Conservation (phyloP, 1,284 basidiomycete species). For the Malassezia japonica region DNA sequence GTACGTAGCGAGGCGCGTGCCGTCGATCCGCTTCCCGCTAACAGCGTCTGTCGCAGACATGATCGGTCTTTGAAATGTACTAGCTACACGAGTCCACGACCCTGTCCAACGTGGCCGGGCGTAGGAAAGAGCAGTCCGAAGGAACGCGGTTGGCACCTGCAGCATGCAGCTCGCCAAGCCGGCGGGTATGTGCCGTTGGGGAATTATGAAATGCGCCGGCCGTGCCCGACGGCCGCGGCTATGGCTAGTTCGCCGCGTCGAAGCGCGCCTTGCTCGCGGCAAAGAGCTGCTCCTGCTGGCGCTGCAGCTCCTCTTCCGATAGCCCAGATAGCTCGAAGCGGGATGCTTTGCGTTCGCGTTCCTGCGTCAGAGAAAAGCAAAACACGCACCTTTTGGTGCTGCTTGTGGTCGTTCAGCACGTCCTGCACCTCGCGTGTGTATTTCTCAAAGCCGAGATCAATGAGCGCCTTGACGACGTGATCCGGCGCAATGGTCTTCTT, state of each 20-base stretch:
- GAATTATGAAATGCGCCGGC: neutral
- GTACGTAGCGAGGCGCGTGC: conserved; percentile 76
- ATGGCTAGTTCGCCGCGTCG: conserved; percentile 47
- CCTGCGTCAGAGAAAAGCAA: conserved; percentile 7
- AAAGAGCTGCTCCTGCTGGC: conserved; percentile 80
- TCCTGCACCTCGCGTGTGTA: conserved; percentile 81
- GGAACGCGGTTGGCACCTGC: too few species aligned
- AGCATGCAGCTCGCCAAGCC: too few species aligned
- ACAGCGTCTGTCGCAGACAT: neutral
- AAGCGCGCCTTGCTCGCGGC: conserved; percentile 64
- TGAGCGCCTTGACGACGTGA: conserved; percentile 83
- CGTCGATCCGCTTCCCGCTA: conserved; percentile 57
- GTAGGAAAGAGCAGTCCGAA: too few species aligned
- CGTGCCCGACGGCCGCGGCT: neutral
- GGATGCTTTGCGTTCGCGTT: conserved; percentile 60
- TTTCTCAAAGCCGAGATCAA: conserved; percentile 80
- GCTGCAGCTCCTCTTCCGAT: conserved; percentile 77
- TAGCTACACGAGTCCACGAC: too few species aligned
- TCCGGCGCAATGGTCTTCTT: conserved; percentile 99
- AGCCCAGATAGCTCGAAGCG: conserved; percentile 71
- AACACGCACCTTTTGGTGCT: conserved; percentile 65
- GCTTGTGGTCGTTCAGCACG: conserved; percentile 87
- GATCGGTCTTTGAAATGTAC: too few species aligned
- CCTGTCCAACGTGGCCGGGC: too few species aligned
- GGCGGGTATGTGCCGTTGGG: too few species aligned